Conservation (phyloP, 1,284 basidiomycete species). For the Ustanciosporium gigantosporum region DNA sequence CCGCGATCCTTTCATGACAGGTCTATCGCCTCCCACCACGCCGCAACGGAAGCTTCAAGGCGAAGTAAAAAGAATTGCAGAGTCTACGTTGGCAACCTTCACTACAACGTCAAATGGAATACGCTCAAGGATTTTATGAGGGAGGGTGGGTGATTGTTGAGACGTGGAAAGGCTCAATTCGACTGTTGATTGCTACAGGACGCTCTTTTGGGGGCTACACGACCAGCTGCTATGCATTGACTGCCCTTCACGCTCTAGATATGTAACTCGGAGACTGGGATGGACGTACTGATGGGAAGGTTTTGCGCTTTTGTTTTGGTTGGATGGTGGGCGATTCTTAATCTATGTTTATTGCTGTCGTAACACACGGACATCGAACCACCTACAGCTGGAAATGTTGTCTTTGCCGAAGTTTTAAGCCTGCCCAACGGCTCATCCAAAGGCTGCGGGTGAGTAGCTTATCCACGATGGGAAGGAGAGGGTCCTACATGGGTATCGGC, state of each 20-base stretch:
- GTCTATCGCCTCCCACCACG: slow-evolving; percentile 22
- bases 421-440: slow-evolving; percentile 95
- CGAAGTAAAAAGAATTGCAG: slow-evolving; percentile 94
- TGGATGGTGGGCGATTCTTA: slow-evolving; percentile 7
- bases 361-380: no score
- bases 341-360: no score
- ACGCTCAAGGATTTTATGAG: slow-evolving; percentile 72
- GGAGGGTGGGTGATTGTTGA: slow-evolving; percentile 56
- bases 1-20: slow-evolving; percentile 24
- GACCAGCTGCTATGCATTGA: no score
- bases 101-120: slow-evolving; percentile 95
- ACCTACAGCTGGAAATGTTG: slow-evolving; percentile 69
- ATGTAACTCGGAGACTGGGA: no score
- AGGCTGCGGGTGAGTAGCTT: slow-evolving; percentile 70
- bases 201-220: no score
- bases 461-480: neutral
- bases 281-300: slow-evolving; percentile 24
- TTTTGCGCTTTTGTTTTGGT: slow-evolving; percentile 18
- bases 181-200: no score
- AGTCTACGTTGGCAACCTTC: slow-evolving; percentile 96
- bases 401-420: slow-evolving; percentile 96
- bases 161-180: no score
- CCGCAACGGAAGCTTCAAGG: slow-evolving; percentile 68
- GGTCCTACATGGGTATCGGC: neutral
- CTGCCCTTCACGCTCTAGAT: no score